Evolutionary conservation across 305 asterid species (phyloP).

Genomic region (Fraxinus paxiana): DNA sequence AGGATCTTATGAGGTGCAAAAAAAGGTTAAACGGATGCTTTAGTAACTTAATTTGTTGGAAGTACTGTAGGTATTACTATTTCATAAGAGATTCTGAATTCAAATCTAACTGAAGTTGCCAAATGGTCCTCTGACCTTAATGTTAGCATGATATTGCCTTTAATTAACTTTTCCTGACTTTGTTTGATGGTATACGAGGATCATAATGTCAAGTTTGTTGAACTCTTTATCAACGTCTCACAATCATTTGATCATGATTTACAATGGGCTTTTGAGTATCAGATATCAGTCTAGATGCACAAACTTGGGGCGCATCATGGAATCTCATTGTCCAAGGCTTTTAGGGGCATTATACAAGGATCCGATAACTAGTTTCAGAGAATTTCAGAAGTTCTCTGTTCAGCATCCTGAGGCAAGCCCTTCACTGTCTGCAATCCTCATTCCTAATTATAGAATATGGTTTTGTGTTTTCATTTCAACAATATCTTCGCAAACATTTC

Average conservation of each 20-base stretch:
- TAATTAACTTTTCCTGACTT: neutral
- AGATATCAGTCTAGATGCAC: conserved; percentile 55
- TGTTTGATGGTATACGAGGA: neutral
- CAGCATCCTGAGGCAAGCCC: conserved; percentile 71
- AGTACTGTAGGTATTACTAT: neutral
- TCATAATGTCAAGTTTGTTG: neutral
- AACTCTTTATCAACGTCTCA: neutral
- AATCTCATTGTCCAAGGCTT: conserved; percentile 67
- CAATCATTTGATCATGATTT: conserved; percentile 11
- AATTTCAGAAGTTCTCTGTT: conserved; percentile 71
- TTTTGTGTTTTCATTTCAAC: neutral
- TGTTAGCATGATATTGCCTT: neutral
- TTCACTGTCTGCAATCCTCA: conserved; percentile 19
- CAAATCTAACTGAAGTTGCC: neutral
- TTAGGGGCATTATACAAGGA: conserved; percentile 66
- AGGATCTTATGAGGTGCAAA: neutral
- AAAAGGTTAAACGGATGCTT: neutral
- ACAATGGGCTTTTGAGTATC: conserved; percentile 22
- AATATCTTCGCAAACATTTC: conserved; percentile 19
- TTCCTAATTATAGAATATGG: conserved; percentile 2
- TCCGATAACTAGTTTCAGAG: conserved; percentile 67
- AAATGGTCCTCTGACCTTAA: neutral
- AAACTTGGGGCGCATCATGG: conserved; percentile 85
- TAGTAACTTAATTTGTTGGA: neutral
- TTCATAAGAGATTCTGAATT: conserved; percentile 9